Percentiles rank a stretch among this genome's conserved stretches.
These are phyloP conservation scores for Arthrocladium fulminans DNA, from an alignment of 2,329 filamentous ascomycete species.

Conservation along the genomic window DNA sequence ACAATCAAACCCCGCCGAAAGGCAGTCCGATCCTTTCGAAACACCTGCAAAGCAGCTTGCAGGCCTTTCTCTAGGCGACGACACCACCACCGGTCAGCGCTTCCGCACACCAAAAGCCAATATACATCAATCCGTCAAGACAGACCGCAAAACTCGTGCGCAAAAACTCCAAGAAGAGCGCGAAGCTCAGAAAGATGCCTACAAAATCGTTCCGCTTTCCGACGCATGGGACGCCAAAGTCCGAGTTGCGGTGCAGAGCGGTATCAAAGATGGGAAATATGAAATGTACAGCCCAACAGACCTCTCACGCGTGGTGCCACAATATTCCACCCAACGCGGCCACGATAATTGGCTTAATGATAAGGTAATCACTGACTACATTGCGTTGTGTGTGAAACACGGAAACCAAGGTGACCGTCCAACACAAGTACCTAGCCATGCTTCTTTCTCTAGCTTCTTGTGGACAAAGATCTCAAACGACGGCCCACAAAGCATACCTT, in stretches of 20 bases:
- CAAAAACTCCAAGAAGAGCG: constrained; percentile 18
- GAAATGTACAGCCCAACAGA: constrained; percentile 14
- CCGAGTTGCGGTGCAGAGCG: constrained; percentile 22
- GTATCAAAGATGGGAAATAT: constrained; percentile 5
- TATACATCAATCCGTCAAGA: constrained; percentile 13
- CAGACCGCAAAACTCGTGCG: constrained; percentile 18
- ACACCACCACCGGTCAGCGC: constrained; percentile 8
- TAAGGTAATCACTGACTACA: constrained; percentile 39
- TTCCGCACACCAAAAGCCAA: constrained; percentile 17
- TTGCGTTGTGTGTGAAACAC: constrained; percentile 31
- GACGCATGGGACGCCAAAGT: constrained; percentile 30
- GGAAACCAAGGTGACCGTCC: constrained; percentile 20
- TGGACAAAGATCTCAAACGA: constrained; percentile 33
- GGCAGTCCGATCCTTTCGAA: constrained; percentile 1
- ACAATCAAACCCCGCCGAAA: background rate
- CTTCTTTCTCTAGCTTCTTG: constrained; percentile 39
- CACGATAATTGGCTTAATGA: constrained; percentile 36
- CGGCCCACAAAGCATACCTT: constrained; percentile 32
- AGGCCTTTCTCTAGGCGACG: constrained; percentile 13
- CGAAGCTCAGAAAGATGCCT: constrained; percentile 20
- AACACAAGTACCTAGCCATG: constrained; percentile 30
- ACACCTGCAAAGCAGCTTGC: constrained; percentile 14
- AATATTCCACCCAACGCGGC: constrained; percentile 1
- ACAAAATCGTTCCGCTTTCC: constrained; percentile 29
- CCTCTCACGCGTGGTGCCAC: constrained; percentile 20